These are phyloP conservation scores for Gastrolobium bilobum DNA, from an alignment of 306 rosid species.

Conservation along the genomic window DNA sequence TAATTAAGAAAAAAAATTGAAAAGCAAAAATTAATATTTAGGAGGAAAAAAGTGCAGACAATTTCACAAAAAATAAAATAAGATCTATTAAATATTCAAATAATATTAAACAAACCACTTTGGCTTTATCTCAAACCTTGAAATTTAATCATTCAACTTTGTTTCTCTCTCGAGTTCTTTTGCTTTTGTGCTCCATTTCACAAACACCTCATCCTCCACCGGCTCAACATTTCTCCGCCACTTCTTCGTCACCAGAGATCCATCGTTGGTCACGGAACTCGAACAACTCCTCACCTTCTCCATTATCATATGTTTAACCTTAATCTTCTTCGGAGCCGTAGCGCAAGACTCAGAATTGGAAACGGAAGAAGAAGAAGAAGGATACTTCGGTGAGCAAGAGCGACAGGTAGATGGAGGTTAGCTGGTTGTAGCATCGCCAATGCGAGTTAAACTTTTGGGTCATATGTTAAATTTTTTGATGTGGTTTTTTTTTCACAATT, in stretches of 20 bases:
- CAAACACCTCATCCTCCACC: constrained; percentile 48
- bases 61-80: too few relatives aligned
- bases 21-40: too few relatives aligned
- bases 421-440: constrained; percentile 13
- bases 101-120: too few relatives aligned
- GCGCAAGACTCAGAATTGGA: constrained; percentile 44
- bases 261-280: constrained; percentile 39
- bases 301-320: not conserved
- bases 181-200: constrained; percentile 54
- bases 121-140: too few relatives aligned
- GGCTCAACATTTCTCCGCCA: not conserved
- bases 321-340: not conserved
- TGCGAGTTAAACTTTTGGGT: too few relatives aligned
- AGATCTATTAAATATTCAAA: too few relatives aligned
- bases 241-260: not conserved
- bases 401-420: not conserved
- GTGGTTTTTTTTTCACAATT: too few relatives aligned
- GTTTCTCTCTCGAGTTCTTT: too few relatives aligned
- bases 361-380: constrained; percentile 28
- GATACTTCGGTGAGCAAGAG: constrained; percentile 48
- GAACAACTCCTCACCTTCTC: not conserved
- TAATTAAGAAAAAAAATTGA: too few relatives aligned
- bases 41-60: too few relatives aligned
- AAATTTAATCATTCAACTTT: too few relatives aligned
- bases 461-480: too few relatives aligned